phyloP scores from a whole-genome alignment of 2,329 filamentous ascomycete genomes.

The Xylariaceae sp. region DNA sequence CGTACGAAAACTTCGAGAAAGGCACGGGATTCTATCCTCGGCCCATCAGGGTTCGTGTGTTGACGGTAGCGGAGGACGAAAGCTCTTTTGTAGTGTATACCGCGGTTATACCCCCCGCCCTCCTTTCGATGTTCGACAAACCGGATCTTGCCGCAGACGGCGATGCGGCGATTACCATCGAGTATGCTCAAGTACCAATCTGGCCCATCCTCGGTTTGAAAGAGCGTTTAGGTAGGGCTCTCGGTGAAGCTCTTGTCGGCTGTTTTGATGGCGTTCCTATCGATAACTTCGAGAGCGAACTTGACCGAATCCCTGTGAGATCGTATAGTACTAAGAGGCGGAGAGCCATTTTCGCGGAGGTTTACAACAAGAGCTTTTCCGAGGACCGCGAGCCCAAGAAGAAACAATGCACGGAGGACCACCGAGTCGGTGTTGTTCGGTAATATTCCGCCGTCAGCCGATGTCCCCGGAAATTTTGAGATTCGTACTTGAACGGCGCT shows the following conservation, averaged over 20 bases:
- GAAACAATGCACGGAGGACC: conserved; percentile 9
- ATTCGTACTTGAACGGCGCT: neutral
- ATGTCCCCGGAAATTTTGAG: neutral
- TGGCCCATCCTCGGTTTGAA: conserved; percentile 53
- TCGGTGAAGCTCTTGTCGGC: conserved; percentile 48
- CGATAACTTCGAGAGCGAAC: conserved; percentile 41
- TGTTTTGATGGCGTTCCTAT: conserved; percentile 38
- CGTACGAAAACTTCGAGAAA: conserved; percentile 36
- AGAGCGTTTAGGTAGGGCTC: conserved; percentile 49
- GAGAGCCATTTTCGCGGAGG: conserved; percentile 27
- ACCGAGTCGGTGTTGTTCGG: conserved; percentile 22
- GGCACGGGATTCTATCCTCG: conserved; percentile 25
- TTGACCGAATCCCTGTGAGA: neutral
- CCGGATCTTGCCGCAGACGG: conserved; percentile 38
- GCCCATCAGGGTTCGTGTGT: conserved; percentile 46
- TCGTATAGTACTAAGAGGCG: conserved; percentile 25
- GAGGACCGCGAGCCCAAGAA: conserved; percentile 25
- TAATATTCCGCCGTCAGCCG: neutral
- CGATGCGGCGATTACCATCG: conserved; percentile 39
- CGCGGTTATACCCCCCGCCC: conserved; percentile 42
- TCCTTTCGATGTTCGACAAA: conserved; percentile 47
- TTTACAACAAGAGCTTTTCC: conserved; percentile 31
- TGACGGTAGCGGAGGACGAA: conserved; percentile 44
- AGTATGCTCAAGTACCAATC: conserved; percentile 45
- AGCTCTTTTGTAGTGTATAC: conserved; percentile 51